Percentiles rank a stretch among this genome's conserved stretches.
Conservation (phyloP, 805 yeast genomes). For the Dipodascus geniculatus region DNA sequence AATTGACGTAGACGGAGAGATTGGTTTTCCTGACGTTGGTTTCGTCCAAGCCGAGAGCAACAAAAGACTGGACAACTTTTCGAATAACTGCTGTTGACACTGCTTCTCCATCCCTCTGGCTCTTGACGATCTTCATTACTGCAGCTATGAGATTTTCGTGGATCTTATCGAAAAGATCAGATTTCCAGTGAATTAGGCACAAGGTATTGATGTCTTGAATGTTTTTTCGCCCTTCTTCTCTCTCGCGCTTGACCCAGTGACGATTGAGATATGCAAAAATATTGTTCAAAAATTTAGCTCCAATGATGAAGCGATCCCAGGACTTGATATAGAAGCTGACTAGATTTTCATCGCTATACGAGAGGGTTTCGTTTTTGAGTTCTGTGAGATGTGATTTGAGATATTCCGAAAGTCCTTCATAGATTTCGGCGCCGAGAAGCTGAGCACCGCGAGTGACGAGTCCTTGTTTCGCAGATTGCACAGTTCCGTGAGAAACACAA, state of each 20-base stretch:
- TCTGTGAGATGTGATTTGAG: constrained; percentile 38
- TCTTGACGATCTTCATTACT: constrained; percentile 61
- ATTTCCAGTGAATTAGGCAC: constrained; percentile 80
- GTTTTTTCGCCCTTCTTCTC: constrained; percentile 84
- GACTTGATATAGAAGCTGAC: constrained; percentile 73
- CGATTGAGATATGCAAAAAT: constrained; percentile 93
- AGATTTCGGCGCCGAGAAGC: constrained; percentile 84
- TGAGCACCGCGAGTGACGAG: constrained; percentile 24
- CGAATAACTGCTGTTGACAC: constrained; percentile 57
- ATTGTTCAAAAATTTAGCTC: constrained; percentile 84
- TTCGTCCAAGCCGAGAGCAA: constrained; percentile 78
- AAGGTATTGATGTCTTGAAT: constrained; percentile 86
- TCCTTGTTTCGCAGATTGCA: constrained; percentile 11
- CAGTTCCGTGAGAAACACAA: constrained; percentile 41
- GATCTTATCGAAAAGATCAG: constrained; percentile 62
- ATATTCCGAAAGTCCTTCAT: constrained; percentile 56
- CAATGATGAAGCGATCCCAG: constrained; percentile 84
- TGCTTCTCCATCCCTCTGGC: constrained; percentile 68
- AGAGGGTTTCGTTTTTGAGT: constrained; percentile 20
- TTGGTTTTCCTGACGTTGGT: constrained; percentile 81
- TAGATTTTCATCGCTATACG: constrained; percentile 51
- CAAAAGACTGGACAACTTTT: constrained; percentile 75
- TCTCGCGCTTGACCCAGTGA: constrained; percentile 94
- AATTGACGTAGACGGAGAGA: constrained; percentile 65
- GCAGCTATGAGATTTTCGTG: constrained; percentile 50